These are phyloP conservation scores for apple (Malus domestica) DNA, from an alignment of 306 rosid genomes.

Conservation along the genomic window DNA sequence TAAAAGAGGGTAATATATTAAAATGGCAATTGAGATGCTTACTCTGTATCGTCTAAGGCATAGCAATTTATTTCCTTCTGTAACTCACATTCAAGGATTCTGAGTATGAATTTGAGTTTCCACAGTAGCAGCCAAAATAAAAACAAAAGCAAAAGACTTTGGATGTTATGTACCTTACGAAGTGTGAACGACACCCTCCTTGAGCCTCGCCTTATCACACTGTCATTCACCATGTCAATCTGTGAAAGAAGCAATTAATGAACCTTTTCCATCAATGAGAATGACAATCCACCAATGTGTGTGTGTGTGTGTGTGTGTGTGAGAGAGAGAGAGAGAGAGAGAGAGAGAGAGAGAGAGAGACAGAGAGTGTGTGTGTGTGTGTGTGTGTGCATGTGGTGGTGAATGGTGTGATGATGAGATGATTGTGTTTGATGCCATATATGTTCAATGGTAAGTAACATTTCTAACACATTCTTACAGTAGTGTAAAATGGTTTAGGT, in stretches of 20 bases:
- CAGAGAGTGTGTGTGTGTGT: not conserved
- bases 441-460: not conserved
- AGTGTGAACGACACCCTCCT: slow-evolving; percentile 88
- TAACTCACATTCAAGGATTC: not conserved
- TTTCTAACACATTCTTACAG: not conserved
- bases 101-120: not conserved
- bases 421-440: not conserved
- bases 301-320: not conserved
- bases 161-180: slow-evolving; percentile 53
- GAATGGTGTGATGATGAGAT: not conserved
- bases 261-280: slow-evolving; percentile 12
- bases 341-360: not conserved
- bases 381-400: not conserved
- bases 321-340: not conserved
- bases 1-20: not conserved
- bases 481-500: not conserved
- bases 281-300: not conserved
- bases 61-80: not conserved
- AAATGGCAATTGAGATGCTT: not conserved
- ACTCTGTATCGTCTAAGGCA: not conserved
- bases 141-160: not conserved
- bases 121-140: not conserved
- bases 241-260: slow-evolving; percentile 19
- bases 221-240: slow-evolving; percentile 65
- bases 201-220: slow-evolving; percentile 51